Evolutionary conservation across 1,284 basidiomycete genomes (phyloP), one percentile per base, ranked within the genome.

Genomic region (Heterobasidion occidentale): DNA sequence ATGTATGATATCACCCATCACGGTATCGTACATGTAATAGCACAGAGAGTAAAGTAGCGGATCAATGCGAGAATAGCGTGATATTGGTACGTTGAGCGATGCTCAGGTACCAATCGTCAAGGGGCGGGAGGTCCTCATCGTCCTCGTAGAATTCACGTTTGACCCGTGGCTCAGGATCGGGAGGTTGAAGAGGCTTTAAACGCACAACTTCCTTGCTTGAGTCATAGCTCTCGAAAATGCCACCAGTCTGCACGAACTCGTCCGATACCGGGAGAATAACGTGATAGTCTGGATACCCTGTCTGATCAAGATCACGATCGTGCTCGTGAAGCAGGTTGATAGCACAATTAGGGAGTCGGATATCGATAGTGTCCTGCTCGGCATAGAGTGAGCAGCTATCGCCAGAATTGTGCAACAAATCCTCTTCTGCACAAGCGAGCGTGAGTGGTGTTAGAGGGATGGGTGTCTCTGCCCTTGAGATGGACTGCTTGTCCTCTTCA

Each of bases 101-200:
- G 34, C 51, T 53, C 46, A 60, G 59, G 53, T 67, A 66, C 62
- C 63, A 66, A 14, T 64, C 62, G 52, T 67, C 46, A 33, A 48
- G 27, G n/a, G 46, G 46, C n/a, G 46, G 46, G 11, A 33, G 19
- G 15, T 46, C 27, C 15, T 54, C 53, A 7, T 54, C 53, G 46
- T 49, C 46, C 34, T 54, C 45, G 46, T 48, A 42, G 12, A 42
- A n/a, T 8, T 27, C 5, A 27, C 27, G 27, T 27, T 27, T 4
- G 27, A 27, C 27, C 27, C 27, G 4, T 27, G 27, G 27, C 27
- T 42, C 38, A 42, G 38, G 38, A 42, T 42, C n/a, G 38, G 38
- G n/a, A 42, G 38, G 38, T n/a, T 42, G 12, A 8, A 7, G 12
- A n/a, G 38, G n/a, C 8, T n/a, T 11, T 7, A 42, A 42, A n/a